These are phyloP conservation scores for Meyerozyma elateridarum DNA, from an alignment of 1,139 yeast genomes.

Conservation along the genomic window DNA sequence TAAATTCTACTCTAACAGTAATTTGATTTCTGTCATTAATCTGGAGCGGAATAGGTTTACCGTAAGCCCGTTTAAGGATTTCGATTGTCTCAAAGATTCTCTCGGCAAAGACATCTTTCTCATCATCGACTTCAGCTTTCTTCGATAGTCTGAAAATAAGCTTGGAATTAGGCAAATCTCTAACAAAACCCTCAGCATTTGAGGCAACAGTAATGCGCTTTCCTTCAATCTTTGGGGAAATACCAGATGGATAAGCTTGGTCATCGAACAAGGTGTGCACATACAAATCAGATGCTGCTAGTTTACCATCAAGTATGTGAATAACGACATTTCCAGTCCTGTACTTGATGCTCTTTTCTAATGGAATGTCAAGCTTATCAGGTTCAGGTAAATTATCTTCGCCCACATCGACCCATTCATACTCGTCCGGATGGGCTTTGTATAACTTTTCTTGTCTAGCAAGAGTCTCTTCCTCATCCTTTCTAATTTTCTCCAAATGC, in stretches of 20 bases:
- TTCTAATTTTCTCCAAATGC: slow-evolving; percentile 28
- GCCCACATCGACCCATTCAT: slow-evolving; percentile 59
- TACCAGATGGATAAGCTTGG: slow-evolving; percentile 53
- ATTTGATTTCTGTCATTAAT: slow-evolving; percentile 42
- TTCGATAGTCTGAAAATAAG: slow-evolving; percentile 53
- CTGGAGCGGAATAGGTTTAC: slow-evolving; percentile 41
- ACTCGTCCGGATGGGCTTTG: slow-evolving; percentile 55
- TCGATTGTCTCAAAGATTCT: slow-evolving; percentile 47
- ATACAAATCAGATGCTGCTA: slow-evolving; percentile 43
- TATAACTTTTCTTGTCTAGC: slow-evolving; percentile 44
- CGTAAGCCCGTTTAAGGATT: slow-evolving; percentile 44
- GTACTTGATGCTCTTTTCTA: slow-evolving; percentile 48
- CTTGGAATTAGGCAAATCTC: slow-evolving; percentile 64
- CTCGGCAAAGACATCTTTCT: slow-evolving; percentile 48
- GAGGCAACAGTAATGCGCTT: slow-evolving; percentile 35
- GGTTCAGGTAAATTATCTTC: slow-evolving; percentile 43
- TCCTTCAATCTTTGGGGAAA: slow-evolving; percentile 42
- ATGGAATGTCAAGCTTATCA: slow-evolving; percentile 43
- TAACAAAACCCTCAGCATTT: slow-evolving; percentile 55
- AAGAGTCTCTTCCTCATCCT: slow-evolving; percentile 19
- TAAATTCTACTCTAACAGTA: slow-evolving; percentile 49
- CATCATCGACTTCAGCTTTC: slow-evolving; percentile 41
- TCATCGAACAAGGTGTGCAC: slow-evolving; percentile 66
- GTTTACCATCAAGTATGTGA: slow-evolving; percentile 45
- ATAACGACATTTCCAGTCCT: slow-evolving; percentile 62